Evolutionary conservation across 2,329 filamentous ascomycete species (phyloP), one percentile per base, ranked within the genome.

Genomic region (Fusarium duplospermum): DNA sequence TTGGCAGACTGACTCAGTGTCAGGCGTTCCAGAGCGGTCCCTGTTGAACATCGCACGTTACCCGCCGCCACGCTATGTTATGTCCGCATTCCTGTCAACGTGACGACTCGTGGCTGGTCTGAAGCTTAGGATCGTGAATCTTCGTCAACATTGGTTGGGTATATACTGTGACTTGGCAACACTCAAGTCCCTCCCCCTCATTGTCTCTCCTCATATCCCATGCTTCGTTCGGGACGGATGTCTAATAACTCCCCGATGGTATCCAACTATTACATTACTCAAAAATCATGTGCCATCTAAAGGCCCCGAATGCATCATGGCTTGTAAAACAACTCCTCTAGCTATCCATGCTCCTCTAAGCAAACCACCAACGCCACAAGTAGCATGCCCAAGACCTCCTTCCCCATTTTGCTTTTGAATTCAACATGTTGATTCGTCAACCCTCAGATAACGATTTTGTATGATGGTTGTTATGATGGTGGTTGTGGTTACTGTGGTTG

Each of bases 371-470:
- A 70, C 70, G 45, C 61, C 42, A 16, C 24, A 35, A 45, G 14
- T 47, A 59, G 35, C 36, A 9, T 61, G 24, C n/a, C n/a, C 33
- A 62, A 29, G 31, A 16, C 18, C 3, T 9, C 9, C 29, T 18
- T 7, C n/a, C 42, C 20, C 20, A 33, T 14, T 27, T 35, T 35
- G 9, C 20, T 33, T 36, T 27, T 33, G 22, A 31, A 27, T 29
- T 33, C 29, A 22, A 62, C 20, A n/a, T 31, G 11, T 18, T 4
- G 47, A 13, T 42, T 18, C 7, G 18, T 65, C 63, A 65, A 31
- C 10, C 54, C 11, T 60, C 40, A 18, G 69, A 70, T 35, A 38
- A 56, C 22, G 63, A 54, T 59, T 70, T 73, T 4, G 66, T 38
- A 29, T 52, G 58, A 22, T 47, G 42, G 22, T 47, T 18, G 42